Evolutionary conservation across 495 filamentous ascomycete species (phyloP).

Genomic region (Rusavskia elegans): DNA sequence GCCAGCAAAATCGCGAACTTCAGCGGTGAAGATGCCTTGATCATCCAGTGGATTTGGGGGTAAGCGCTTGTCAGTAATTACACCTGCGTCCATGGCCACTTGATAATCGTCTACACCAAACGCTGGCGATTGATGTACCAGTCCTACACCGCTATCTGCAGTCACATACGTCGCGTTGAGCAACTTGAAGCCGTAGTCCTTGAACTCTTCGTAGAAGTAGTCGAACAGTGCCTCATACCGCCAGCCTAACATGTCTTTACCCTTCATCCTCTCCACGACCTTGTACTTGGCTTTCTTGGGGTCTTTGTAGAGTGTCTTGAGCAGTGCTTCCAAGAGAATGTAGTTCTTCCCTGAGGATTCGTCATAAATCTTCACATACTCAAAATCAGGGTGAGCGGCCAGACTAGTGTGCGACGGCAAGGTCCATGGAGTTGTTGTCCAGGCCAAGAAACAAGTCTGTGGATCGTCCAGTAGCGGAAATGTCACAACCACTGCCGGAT

Average conservation of each 20-base stretch:
- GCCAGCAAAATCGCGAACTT: conserved; percentile 72
- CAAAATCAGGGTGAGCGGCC: conserved; percentile 74
- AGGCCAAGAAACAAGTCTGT: conserved; percentile 61
- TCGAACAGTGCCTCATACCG: conserved; percentile 82
- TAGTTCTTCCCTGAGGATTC: conserved; percentile 69
- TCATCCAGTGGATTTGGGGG: conserved; percentile 88
- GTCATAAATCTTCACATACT: conserved; percentile 86
- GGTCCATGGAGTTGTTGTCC: conserved; percentile 97
- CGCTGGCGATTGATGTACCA: conserved; percentile 89
- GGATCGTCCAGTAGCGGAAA: conserved; percentile 71
- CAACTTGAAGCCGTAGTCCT: conserved; percentile 72
- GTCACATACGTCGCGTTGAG: conserved; percentile 83
- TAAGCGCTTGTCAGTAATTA: conserved; percentile 58
- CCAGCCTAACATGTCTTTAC: conserved; percentile 81
- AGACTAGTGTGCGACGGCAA: conserved; percentile 71
- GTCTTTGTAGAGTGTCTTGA: conserved; percentile 84
- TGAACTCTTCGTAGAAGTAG: conserved; percentile 90
- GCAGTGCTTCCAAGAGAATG: conserved; percentile 71
- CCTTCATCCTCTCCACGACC: conserved; percentile 65
- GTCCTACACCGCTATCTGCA: conserved; percentile 80
- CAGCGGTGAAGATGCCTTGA: conserved; percentile 60
- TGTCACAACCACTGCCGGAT: conserved; percentile 79
- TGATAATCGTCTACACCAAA: conserved; percentile 97
- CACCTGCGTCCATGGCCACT: conserved; percentile 58
- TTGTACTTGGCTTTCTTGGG: conserved; percentile 96